These are phyloP conservation scores for Skeletonema tropicum DNA, from an alignment of 108 stramenopile genomes.

Conservation along the genomic window DNA sequence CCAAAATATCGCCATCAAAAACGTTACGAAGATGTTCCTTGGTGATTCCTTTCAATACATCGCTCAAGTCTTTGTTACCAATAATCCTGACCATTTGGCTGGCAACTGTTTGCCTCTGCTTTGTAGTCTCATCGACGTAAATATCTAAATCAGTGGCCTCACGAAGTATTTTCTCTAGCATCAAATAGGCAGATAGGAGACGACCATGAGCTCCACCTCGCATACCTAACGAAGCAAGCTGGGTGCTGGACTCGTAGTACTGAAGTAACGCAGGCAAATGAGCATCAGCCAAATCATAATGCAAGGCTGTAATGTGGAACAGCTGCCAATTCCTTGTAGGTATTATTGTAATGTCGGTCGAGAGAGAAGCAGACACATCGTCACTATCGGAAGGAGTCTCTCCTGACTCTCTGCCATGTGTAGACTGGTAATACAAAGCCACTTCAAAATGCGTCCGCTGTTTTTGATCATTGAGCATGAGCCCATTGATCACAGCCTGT, in stretches of 20 bases:
- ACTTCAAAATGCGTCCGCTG: conserved; percentile 29
- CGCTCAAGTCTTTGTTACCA: conserved; percentile 14
- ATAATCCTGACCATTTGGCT: conserved; percentile 25
- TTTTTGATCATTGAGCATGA: conserved; percentile 36
- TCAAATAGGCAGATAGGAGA: conserved; percentile 28
- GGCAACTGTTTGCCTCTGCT: conserved; percentile 20
- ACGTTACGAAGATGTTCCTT: conserved; percentile 32
- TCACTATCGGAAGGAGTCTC: conserved; percentile 8
- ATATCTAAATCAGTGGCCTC: conserved; percentile 6
- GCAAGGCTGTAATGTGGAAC: conserved; percentile 26
- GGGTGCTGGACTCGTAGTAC: conserved; percentile 22
- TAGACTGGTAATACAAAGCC: conserved; percentile 20
- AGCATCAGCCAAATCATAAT: conserved; percentile 23
- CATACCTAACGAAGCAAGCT: conserved; percentile 27
- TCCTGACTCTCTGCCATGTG: not conserved
- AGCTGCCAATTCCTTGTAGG: conserved; percentile 24
- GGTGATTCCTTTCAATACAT: conserved; percentile 17
- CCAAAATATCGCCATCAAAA: conserved; percentile 15
- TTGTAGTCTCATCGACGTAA: conserved; percentile 8
- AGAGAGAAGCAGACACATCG: conserved; percentile 2
- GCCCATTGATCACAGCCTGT: conserved; percentile 27
- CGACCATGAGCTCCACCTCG: conserved; percentile 26
- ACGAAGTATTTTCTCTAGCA: conserved; percentile 24
- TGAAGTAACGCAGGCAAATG: conserved; percentile 28
- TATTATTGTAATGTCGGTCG: conserved; percentile 7